Percentiles rank a stretch among this genome's conserved stretches.
These are phyloP conservation scores for Metschnikowia gelsemii DNA, from an alignment of 805 yeast species.

Conservation along the genomic window DNA sequence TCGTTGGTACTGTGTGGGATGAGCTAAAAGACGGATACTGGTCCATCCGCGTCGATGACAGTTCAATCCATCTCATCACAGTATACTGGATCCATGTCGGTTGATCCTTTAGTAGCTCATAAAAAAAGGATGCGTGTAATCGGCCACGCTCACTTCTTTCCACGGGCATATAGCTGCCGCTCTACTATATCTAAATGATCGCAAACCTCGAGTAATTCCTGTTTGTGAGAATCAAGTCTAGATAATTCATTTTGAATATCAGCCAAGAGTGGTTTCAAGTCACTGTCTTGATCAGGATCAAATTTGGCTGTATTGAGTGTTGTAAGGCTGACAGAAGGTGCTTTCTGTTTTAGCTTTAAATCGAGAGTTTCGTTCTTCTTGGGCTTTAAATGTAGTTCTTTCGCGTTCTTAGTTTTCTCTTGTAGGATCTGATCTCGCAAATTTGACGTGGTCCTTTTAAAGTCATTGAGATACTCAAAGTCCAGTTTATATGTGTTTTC, in stretches of 20 bases:
- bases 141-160: not conserved
- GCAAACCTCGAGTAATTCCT: conserved; percentile 10
- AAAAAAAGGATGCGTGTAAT: too few relatives aligned
- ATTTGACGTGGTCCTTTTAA: conserved; percentile 18
- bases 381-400: conserved; percentile 10
- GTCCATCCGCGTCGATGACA: conserved; percentile 30
- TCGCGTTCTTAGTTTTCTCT: conserved; percentile 7
- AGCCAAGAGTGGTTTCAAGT: conserved; percentile 3
- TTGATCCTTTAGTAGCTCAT: too few relatives aligned
- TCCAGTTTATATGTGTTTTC: conserved; percentile 32
- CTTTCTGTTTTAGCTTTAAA: conserved; percentile 1
- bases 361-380: not conserved
- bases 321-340: not conserved
- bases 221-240: conserved; percentile 3
- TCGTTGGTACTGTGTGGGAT: conserved; percentile 60
- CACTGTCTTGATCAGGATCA: conserved; percentile 19
- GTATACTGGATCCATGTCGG: conserved; percentile 19
- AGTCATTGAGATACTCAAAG: conserved; percentile 31
- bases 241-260: conserved; percentile 3
- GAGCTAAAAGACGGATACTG: conserved; percentile 53
- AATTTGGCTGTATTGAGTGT: conserved; percentile 5
- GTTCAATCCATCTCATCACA: conserved; percentile 23
- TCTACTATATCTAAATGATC: conserved; percentile 18
- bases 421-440: conserved; percentile 9
- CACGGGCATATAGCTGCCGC: conserved; percentile 9